A percentile compares a stretch with the other conserved stretches of the same genome.
Evolutionary conservation across 2,329 filamentous ascomycete genomes (phyloP).

Genomic region (Hymenoscyphus albidus): DNA sequence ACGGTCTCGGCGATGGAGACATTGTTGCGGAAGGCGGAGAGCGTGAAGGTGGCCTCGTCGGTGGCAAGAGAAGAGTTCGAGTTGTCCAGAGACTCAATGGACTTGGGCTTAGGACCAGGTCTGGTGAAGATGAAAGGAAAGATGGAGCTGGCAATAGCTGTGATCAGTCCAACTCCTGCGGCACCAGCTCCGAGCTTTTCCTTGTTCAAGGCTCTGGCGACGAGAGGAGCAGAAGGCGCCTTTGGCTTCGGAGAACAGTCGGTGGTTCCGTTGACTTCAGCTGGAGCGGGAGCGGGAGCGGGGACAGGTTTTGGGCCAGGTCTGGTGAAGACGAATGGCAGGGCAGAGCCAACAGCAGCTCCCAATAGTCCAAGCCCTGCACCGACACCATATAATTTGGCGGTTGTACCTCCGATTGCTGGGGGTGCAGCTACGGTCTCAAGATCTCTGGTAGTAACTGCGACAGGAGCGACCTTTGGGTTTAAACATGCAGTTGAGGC

Average conservation of each 20-base stretch:
- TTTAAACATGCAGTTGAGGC: neutral
- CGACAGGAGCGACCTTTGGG: neutral
- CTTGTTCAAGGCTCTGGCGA: neutral
- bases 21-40: neutral
- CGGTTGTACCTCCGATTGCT: too few relatives aligned
- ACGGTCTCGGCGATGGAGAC: neutral
- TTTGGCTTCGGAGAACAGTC: neutral
- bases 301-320: neutral
- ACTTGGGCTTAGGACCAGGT: neutral
- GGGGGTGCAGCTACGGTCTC: neutral
- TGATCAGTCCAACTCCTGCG: neutral
- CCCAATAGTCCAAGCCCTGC: neutral
- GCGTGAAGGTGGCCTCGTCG: neutral
- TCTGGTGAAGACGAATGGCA: neutral
- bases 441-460: neutral
- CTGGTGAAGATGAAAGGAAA: neutral
- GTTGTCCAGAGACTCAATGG: neutral
- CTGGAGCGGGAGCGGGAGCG: neutral
- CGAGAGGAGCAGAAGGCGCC: neutral
- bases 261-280: neutral
- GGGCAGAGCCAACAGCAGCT: neutral
- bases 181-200: neutral
- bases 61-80: neutral
- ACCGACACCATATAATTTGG: too few relatives aligned
- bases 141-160: neutral